Conservation (phyloP, 1,139 yeast species). For the Maudiozyma humilis region DNA sequence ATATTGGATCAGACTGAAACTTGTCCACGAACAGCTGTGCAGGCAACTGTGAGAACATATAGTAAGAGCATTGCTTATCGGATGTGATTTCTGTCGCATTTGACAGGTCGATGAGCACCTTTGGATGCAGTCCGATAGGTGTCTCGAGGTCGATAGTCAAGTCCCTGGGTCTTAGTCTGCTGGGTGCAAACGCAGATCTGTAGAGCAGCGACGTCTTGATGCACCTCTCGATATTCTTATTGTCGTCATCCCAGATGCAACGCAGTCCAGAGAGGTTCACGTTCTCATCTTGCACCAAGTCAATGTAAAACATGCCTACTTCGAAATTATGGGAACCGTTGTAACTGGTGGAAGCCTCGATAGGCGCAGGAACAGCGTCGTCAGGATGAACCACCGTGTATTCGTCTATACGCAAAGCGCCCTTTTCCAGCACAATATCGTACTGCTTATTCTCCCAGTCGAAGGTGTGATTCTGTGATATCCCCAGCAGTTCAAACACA, state of each 20-base stretch:
- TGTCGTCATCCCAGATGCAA: slow-evolving; percentile 20
- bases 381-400: slow-evolving; percentile 10
- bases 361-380: background rate
- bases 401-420: slow-evolving; percentile 15
- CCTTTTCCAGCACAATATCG: slow-evolving; percentile 15
- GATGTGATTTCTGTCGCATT: background rate
- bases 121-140: slow-evolving; percentile 45
- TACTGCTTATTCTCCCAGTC: slow-evolving; percentile 15
- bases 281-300: slow-evolving; percentile 19
- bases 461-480: background rate
- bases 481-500: slow-evolving; percentile 4
- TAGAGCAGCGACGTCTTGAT: slow-evolving; percentile 25
- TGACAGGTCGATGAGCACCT: slow-evolving; percentile 20
- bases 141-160: slow-evolving; percentile 21
- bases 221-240: slow-evolving; percentile 19
- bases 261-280: slow-evolving; percentile 26
- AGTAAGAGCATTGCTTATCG: slow-evolving; percentile 30
- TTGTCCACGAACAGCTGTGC: slow-evolving; percentile 32
- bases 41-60: slow-evolving; percentile 27
- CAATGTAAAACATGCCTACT: slow-evolving; percentile 25
- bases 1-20: slow-evolving; percentile 32
- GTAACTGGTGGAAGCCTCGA: background rate
- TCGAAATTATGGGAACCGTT: slow-evolving; percentile 16
- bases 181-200: slow-evolving; percentile 16
- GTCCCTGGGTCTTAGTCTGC: background rate